Evolutionary conservation across 179 eudicot genomes (phyloP).

Genomic region (Silene vulgaris): DNA sequence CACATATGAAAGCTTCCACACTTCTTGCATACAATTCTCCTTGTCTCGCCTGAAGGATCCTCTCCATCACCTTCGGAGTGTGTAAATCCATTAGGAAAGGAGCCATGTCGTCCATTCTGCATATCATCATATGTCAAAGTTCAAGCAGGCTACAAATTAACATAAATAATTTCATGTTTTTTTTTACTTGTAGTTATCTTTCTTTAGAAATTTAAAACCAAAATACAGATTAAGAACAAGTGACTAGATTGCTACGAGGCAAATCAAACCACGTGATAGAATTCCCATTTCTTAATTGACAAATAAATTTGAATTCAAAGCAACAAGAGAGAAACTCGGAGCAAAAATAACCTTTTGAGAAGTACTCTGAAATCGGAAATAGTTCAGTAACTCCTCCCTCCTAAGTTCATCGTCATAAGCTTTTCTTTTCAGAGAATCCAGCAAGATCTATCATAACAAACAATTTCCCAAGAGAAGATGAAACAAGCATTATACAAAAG

Average conservation of each 20-base stretch:
- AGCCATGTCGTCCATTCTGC: constrained; percentile 63
- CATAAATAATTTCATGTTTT: not conserved
- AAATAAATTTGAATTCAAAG: not conserved
- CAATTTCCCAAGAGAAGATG: not conserved
- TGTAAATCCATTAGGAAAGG: constrained; percentile 56
- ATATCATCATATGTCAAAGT: constrained; percentile 12
- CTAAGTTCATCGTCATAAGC: constrained; percentile 84
- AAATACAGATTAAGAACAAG: not conserved
- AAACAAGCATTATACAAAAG: not conserved
- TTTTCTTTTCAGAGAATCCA: constrained; percentile 77
- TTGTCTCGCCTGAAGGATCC: constrained; percentile 57
- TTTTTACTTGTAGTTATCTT: not conserved
- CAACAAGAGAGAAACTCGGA: not conserved
- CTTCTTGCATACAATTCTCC: constrained; percentile 83
- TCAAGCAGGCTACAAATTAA: not conserved
- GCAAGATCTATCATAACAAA: constrained; percentile 47
- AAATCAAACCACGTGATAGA: not conserved
- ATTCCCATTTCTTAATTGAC: not conserved
- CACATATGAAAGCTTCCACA: constrained; percentile 82
- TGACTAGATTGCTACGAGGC: not conserved
- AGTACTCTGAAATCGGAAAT: constrained; percentile 62
- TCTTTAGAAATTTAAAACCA: not conserved
- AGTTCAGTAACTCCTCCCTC: constrained; percentile 80
- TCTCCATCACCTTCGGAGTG: constrained; percentile 54
- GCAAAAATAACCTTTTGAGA: constrained; percentile 56